Evolutionary conservation across 352 stramenopile genomes (phyloP), one percentile per base, ranked within the genome.

Genomic region (Globisporangium polare): DNA sequence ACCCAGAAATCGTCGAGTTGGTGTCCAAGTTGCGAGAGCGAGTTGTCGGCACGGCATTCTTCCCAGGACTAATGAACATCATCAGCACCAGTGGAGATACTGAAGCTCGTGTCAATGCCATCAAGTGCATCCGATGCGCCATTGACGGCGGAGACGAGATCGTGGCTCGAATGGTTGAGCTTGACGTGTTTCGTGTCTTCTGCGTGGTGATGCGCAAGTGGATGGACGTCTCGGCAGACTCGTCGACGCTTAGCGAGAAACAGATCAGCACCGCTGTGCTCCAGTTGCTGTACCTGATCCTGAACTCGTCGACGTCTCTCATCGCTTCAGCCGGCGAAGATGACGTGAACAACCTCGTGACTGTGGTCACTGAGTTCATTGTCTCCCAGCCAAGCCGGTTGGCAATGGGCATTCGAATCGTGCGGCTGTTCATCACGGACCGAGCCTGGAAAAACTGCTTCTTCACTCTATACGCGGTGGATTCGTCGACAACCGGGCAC

Each of bases 401-500:
- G 56, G 70, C 75, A 9, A 78, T 82, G 58, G 77, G 79, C 1
- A 75, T 92, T 47, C 71, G 79, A 31, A 88, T 92, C 41, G 77
- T 90, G n/a, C 79, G 83, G n/a, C 67, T 92, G n/a, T 75, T 92
- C 9, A 87, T 90, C 41, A 62, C 66, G 4, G 71, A 90, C 57
- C 69, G 70, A 18, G 62, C 68, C 20, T 92, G 80, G 83, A 90
- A 88, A 49, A 74, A 83, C n/a, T 90, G 75, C 18, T 92, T 92
- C 60, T 71, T 90, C 31, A 68, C 75, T 15, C 68, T 87, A 31
- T 90, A 89, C 63, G 75, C 76, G 1, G 73, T 89, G 3, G 76
- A 92, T 33, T 89, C 83, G 5, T 77, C 72, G 4, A 74, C 75
- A 1, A 83, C 75, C 9, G 80, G 83, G 7, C 65, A 88, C 0